A percentile compares a stretch with the other conserved stretches of the same genome.
Conservation (phyloP, 352 stramenopile species). For the Phytophthora idaei region DNA sequence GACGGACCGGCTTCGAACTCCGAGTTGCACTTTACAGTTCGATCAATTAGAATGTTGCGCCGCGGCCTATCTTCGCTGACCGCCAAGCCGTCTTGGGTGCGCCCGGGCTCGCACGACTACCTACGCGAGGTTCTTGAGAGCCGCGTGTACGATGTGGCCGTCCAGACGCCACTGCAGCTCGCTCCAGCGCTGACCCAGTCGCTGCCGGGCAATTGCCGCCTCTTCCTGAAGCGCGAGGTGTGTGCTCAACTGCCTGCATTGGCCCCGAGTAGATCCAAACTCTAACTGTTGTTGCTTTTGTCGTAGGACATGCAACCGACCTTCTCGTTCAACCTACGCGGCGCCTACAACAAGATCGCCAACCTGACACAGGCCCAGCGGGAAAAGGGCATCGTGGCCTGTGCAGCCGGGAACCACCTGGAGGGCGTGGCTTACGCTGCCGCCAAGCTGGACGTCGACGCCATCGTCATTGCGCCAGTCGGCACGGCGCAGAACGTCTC, state of each 20-base stretch:
- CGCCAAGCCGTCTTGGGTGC: conserved; percentile 56
- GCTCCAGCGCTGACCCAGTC: conserved; percentile 61
- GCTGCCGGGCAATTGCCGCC: conserved; percentile 63
- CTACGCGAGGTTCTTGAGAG: conserved; percentile 78
- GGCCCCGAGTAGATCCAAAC: not conserved
- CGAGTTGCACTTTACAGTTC: conserved; percentile 14
- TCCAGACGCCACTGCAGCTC: conserved; percentile 72
- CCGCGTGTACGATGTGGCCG: conserved; percentile 85
- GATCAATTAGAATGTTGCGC: conserved; percentile 44
- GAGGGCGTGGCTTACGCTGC: conserved; percentile 97
- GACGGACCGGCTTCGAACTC: too few species aligned
- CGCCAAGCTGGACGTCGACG: conserved; percentile 92
- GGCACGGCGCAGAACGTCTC: conserved; percentile 93
- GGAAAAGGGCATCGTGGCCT: conserved; percentile 81
- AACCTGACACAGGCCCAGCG: conserved; percentile 84
- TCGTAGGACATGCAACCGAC: conserved; percentile 95
- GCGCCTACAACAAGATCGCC: conserved; percentile 99
- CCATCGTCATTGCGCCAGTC: conserved; percentile 96
- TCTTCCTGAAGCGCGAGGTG: conserved; percentile 94
- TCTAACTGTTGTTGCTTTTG: conserved; percentile 9
- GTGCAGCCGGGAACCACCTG: conserved; percentile 95
- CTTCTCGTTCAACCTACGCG: conserved; percentile 98
- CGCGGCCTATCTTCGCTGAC: conserved; percentile 40
- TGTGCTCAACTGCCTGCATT: not conserved
- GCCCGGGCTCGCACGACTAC: conserved; percentile 77